A percentile compares a stretch with the other conserved stretches of the same genome.
phyloP scores from a whole-genome alignment of 176 grass and related monocot genomes.

The Aegilops speltoides region DNA sequence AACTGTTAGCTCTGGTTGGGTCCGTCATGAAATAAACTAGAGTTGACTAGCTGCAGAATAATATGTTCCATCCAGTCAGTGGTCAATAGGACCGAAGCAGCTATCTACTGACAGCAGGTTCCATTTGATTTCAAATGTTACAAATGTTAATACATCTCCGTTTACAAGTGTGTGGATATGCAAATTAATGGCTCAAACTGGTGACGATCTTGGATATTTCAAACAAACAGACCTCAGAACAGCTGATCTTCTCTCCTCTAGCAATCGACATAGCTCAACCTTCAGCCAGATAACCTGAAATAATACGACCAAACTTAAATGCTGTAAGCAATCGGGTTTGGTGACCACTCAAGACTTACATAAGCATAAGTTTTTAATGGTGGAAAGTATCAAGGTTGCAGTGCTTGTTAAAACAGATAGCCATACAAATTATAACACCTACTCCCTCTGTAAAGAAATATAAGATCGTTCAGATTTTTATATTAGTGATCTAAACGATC shows the following conservation, averaged over 20 bases:
- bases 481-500: no score
- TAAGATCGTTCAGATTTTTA: no score
- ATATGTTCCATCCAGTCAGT: neutral
- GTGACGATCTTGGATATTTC: constrained; percentile 20
- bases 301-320: constrained; percentile 12
- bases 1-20: neutral
- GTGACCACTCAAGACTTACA: neutral
- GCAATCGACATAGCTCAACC: constrained; percentile 82
- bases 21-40: neutral
- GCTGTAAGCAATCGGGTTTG: neutral
- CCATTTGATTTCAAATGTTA: constrained; percentile 4
- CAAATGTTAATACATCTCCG: neutral
- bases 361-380: neutral
- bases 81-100: neutral
- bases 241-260: constrained; percentile 94
- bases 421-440: no score
- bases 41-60: neutral
- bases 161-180: neutral
- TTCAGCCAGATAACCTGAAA: constrained; percentile 86
- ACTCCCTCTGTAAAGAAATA: no score
- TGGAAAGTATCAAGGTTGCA: neutral
- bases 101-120: neutral
- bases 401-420: neutral
- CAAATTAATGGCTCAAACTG: constrained; percentile 19
- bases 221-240: constrained; percentile 67